Conservation (phyloP, 305 asterid species). For the Salvia sclarea region DNA sequence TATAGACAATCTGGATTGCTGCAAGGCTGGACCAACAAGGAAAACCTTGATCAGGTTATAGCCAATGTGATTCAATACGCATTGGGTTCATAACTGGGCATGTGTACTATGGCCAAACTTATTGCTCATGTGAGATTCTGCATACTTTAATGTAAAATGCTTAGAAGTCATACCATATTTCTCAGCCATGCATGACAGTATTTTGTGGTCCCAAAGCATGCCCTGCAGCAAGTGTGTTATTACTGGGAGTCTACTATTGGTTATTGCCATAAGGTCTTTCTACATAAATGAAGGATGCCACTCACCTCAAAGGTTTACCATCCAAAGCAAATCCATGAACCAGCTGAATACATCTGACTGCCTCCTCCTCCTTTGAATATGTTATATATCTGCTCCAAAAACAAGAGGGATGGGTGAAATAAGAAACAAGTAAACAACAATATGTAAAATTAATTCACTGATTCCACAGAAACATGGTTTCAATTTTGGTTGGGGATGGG, state of each 20-base stretch:
- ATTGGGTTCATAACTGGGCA: conserved; percentile 15
- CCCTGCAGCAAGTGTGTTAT: conserved; percentile 60
- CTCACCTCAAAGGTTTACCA: conserved; percentile 77
- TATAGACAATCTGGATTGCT: conserved; percentile 90
- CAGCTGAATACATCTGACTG: conserved; percentile 88
- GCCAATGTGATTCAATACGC: conserved; percentile 12
- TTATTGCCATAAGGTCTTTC: conserved; percentile 13
- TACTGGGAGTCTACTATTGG: conserved; percentile 29
- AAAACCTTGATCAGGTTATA: conserved; percentile 26
- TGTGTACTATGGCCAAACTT: conserved; percentile 9
- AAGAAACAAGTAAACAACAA: conserved; percentile 18
- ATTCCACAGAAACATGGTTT: neutral
- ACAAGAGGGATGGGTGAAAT: neutral
- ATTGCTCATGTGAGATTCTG: conserved; percentile 1
- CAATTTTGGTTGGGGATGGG: neutral
- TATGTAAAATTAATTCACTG: conserved; percentile 4
- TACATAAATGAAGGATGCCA: conserved; percentile 22
- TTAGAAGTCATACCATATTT: conserved; percentile 61
- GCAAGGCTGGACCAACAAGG: conserved; percentile 77
- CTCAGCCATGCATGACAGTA: conserved; percentile 99
- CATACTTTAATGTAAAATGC: conserved; percentile 26
- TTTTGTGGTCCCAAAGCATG: conserved; percentile 98
- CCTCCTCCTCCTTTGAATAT: conserved; percentile 90
- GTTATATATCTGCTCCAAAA: conserved; percentile 73
- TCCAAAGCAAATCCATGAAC: conserved; percentile 90